phyloP scores from a whole-genome alignment of 345 rosid genomes.

The Populus simonii region DNA sequence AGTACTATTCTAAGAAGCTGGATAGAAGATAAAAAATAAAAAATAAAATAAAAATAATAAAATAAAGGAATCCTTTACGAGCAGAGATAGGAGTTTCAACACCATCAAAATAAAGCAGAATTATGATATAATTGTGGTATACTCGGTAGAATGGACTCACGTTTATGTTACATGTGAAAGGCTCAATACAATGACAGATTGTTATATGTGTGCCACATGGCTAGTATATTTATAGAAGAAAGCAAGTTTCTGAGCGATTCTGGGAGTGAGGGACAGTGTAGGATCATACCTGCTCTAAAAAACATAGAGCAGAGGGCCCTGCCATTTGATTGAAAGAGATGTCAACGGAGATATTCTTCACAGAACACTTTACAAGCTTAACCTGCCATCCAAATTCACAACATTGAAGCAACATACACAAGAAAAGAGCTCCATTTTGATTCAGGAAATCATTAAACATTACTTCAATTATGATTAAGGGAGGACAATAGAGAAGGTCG shows the following conservation, averaged over 20 bases:
- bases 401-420: neutral
- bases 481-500: neutral
- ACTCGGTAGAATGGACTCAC: neutral
- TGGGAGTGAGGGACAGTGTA: neutral
- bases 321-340: slow-evolving; percentile 91
- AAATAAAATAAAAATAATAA: no score
- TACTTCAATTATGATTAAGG: neutral
- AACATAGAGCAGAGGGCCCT: slow-evolving; percentile 81
- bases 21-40: no score
- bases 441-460: neutral
- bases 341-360: slow-evolving; percentile 81
- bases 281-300: slow-evolving; percentile 74
- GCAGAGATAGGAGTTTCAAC: neutral
- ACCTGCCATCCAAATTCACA: slow-evolving; percentile 53
- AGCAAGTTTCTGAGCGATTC: neutral
- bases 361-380: slow-evolving; percentile 80
- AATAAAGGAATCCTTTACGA: no score
- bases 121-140: neutral
- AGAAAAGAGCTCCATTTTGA: neutral
- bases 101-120: neutral
- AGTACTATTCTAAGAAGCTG: no score
- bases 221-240: neutral
- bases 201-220: neutral
- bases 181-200: no score
- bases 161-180: neutral